Evolutionary conservation across 2,329 filamentous ascomycete genomes (phyloP).

Genomic region (Colletotrichum liaoningense): DNA sequence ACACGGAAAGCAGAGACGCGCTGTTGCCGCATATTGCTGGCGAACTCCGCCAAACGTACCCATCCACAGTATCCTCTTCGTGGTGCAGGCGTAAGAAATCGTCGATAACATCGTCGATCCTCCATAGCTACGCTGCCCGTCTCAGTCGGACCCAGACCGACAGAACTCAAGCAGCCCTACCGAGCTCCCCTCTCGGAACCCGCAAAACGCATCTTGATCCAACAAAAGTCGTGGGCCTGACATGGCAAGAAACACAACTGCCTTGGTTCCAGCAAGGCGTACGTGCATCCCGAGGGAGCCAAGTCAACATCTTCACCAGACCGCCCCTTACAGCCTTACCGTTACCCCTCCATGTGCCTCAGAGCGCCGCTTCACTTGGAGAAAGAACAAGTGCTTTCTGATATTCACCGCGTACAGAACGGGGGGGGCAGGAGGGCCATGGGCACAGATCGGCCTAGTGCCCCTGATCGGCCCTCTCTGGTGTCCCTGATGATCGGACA

Average conservation of each 20-base stretch:
- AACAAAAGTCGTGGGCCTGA: background rate
- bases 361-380: background rate
- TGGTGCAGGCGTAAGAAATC: background rate
- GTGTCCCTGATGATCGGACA: constrained; percentile 22
- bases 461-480: constrained; percentile 24
- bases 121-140: background rate
- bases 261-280: constrained; percentile 3
- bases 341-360: background rate
- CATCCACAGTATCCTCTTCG: background rate
- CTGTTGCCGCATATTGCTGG: background rate
- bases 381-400: background rate
- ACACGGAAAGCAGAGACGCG: background rate
- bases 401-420: background rate
- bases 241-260: background rate
- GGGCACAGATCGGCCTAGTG: constrained; percentile 11
- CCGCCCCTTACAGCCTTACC: background rate
- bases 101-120: constrained; percentile 3
- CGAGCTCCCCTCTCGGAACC: background rate
- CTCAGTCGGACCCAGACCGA: background rate
- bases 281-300: background rate
- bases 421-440: background rate
- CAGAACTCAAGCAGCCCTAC: background rate
- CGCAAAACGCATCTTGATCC: background rate
- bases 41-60: background rate
- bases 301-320: background rate